Evolutionary conservation across 2,329 filamentous ascomycete genomes (phyloP), one percentile per base, ranked within the genome.

Genomic region (Aspergillus sp.): DNA sequence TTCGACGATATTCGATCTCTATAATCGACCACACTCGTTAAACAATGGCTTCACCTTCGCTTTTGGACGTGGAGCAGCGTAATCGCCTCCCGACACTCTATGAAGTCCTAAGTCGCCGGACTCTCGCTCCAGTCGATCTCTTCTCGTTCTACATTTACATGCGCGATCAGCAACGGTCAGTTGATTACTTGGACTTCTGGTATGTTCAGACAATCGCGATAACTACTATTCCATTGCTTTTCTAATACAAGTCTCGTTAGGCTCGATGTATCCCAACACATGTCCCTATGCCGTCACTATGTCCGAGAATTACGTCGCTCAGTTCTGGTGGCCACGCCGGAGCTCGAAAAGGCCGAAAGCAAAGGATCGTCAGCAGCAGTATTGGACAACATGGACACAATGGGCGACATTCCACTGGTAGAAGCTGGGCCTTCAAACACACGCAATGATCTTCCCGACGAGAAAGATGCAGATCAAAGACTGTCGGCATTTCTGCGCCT

Each of bases 111-210:
- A 95, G 89, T 66, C 84, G 94, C 57, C 84, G 90, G 55, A 98
- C 93, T n/a, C 79, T 94, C 17, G 88, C 94, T 43, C 93, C 93
- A 0, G 91, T 98, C 49, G 94, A 98, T 64, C 78, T 98, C 9
- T 98, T 95, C 70, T 96, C 90, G 2, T 98, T 98, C 75, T 98
- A 98, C 73, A 98, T 98, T 61, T 98, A 95, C 73, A 98, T 98
- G 93, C 83, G 93, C 62, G 94, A 98, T 69, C 90, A 96, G 71
- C 93, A 98, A 70, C 84, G 90, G 67, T 96, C 91, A 6, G 93
- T 98, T 10, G 93, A 98, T 64, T 98, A 98, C 62, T 76, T 98
- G 38, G 93, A 98, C 67, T 98, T 98, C 71, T 98, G 94, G 93
- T 97, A 75, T 49, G 82, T 30, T 43, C 9, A 27, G 10, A 4